Percentiles rank a stretch among this genome's conserved stretches.
Conservation (phyloP, 371 early-diverging fungal species). For the Mucor ambiguus region DNA sequence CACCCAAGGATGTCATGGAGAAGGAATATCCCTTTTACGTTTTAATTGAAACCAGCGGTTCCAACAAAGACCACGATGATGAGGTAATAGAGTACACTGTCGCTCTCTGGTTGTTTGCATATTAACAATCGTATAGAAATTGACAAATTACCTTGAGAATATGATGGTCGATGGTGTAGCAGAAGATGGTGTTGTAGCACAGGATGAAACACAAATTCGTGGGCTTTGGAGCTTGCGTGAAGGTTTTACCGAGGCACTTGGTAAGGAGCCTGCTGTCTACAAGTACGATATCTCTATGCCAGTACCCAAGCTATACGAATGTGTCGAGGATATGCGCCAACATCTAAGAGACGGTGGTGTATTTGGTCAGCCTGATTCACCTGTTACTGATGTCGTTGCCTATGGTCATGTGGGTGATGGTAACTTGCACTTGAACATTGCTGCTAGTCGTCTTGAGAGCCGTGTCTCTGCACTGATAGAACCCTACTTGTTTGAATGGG, state of each 20-base stretch:
- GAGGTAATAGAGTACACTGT: conserved; percentile 40
- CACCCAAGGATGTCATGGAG: conserved; percentile 65
- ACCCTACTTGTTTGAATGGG: conserved; percentile 94
- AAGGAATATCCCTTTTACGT: conserved; percentile 85
- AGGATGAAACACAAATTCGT: conserved; percentile 74
- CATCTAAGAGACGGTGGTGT: conserved; percentile 63
- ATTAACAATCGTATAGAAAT: conserved; percentile 52
- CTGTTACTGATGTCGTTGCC: conserved; percentile 78
- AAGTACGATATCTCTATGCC: conserved; percentile 95
- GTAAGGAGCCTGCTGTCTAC: conserved; percentile 83
- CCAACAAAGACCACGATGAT: conserved; percentile 91
- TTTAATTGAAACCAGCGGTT: conserved; percentile 92
- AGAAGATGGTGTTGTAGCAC: conserved; percentile 90
- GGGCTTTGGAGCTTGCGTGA: conserved; percentile 92
- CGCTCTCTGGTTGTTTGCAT: not conserved
- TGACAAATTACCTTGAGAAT: conserved; percentile 66
- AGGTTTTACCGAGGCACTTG: conserved; percentile 89
- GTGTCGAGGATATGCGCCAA: conserved; percentile 79
- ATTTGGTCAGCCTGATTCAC: conserved; percentile 53
- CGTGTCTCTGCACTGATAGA: conserved; percentile 76
- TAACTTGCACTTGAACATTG: conserved; percentile 91
- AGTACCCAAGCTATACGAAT: conserved; percentile 80
- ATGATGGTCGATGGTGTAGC: conserved; percentile 72
- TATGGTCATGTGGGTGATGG: conserved; percentile 93
- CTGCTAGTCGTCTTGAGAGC: conserved; percentile 61